Base-by-base conservation (phyloP, 176 grass and related monocot genomes). In the Musa itinerans region DNA sequence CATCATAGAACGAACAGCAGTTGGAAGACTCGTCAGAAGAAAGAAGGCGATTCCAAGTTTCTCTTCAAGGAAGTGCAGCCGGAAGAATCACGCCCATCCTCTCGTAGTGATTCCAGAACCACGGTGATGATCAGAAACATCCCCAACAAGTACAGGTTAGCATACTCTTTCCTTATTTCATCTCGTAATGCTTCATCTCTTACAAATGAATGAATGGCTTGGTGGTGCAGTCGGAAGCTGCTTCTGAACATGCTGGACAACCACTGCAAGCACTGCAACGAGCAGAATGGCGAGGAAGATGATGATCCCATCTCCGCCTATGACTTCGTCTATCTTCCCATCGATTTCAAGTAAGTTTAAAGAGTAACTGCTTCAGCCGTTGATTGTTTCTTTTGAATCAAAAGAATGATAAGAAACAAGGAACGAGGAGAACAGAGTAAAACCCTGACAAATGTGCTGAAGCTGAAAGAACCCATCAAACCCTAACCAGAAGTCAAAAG, bases 71-170 rank as follows among this genome's bases (percentile, higher is more conserved):
- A 89, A 69, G 76, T 23, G 9, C 52, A 83, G 73, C 29, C 52
- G 10, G 84, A 78, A 1, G n/a, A 76, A 34, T 50, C 54, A 0
- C 73, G 51, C 9, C 69, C 76, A 23, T 77, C 58, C 19, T 17
- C 21, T 61, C 70, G 63, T 59, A 81, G n/a, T 17, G 95, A 99
- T 11, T 86, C 89, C 3, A 87, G 96, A 83, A 95, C 96, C 61
- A 99, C 96, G 20, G 96, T 99, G 13, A 99, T 99, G 96, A 95
- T 99, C 73, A 83, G 85, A 81, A 99, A 99, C 89, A 99, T 99
- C 81, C 96, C 96, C 11, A 99, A 99, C 86, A 99, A 99, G 71
- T 99, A 99, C 83, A 99, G 96, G 96, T 92, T 6, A 43, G 73
- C 51, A 63, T n/a, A 16, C 16, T 43, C 16, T 12, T 4, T 15